Percentiles rank a stretch among this genome's conserved stretches.
Conservation (phyloP, 2,329 filamentous ascomycete genomes). For the Cyphellophora europaea region DNA sequence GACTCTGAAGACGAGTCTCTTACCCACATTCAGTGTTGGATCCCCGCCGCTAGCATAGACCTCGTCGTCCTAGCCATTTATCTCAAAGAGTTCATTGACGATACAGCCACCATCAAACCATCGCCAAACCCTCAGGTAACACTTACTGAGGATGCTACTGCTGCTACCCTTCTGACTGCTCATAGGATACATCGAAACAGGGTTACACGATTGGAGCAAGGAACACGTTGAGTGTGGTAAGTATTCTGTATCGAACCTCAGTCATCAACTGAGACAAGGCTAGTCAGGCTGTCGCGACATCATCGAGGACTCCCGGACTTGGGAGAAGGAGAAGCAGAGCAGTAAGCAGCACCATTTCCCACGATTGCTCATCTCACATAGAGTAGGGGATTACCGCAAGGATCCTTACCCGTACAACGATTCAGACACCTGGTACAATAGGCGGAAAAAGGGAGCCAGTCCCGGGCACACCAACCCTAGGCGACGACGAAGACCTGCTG, state of each 20-base stretch:
- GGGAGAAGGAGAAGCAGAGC: conserved; percentile 13
- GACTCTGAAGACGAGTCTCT: conserved; percentile 11
- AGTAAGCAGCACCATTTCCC: conserved; percentile 6
- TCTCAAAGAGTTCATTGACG: conserved; percentile 13
- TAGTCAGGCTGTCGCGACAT: conserved; percentile 14
- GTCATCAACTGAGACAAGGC: neutral
- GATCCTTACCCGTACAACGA: conserved; percentile 14
- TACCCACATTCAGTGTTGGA: conserved; percentile 13
- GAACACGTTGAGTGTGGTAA: conserved; percentile 13
- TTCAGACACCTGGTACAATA: conserved; percentile 12
- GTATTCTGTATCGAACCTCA: conserved; percentile 1
- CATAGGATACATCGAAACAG: conserved; percentile 10
- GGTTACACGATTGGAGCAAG: conserved; percentile 13
- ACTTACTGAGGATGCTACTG: neutral
- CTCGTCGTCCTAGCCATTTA: conserved; percentile 12
- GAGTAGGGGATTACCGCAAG: conserved; percentile 9
- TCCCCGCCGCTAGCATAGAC: conserved; percentile 14
- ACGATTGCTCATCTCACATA: conserved; percentile 5
- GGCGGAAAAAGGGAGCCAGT: conserved; percentile 10
- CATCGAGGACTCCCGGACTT: conserved; percentile 14
- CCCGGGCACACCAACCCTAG: conserved; percentile 8
- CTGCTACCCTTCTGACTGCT: conserved; percentile 1
- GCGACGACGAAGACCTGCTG: conserved; percentile 1
- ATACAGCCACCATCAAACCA: conserved; percentile 13
- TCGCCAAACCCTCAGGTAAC: conserved; percentile 12